Percentiles rank a stretch among this genome's conserved stretches.
Conservation (phyloP, 371 early-diverging fungal species). For the Saksenaea vasiformis region DNA sequence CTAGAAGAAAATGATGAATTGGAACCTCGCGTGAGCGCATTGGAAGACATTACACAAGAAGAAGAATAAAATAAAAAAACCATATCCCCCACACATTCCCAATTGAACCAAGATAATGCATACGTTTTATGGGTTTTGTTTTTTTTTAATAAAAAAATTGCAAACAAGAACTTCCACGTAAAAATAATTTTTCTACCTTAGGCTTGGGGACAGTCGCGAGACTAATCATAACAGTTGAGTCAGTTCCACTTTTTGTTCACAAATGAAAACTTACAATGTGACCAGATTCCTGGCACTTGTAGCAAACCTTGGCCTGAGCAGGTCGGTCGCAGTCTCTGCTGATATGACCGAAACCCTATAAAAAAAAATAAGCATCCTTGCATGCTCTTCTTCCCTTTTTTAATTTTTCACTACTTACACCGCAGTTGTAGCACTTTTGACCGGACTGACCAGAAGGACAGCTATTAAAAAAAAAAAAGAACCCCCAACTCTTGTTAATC, state of each 20-base stretch:
- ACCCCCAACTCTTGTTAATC: background rate
- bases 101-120: background rate
- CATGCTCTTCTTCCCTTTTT: background rate
- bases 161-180: background rate
- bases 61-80: background rate
- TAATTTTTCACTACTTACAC: slow-evolving; percentile 29
- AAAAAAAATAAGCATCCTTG: background rate
- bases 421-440: slow-evolving; percentile 74
- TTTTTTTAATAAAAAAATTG: background rate
- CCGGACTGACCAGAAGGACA: slow-evolving; percentile 44
- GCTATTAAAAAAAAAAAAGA: slow-evolving; percentile 6
- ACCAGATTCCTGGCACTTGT: slow-evolving; percentile 65
- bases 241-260: background rate
- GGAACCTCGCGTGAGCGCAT: slow-evolving; percentile 77
- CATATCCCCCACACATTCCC: background rate
- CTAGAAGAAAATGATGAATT: slow-evolving; percentile 89
- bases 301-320: slow-evolving; percentile 57
- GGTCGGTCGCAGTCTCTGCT: slow-evolving; percentile 51
- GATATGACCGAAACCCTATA: slow-evolving; percentile 46
- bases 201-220: slow-evolving; percentile 27
- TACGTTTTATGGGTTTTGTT: background rate
- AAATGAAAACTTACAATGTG: slow-evolving; percentile 40
- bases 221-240: slow-evolving; percentile 8
- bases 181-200: slow-evolving; percentile 6
- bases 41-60: slow-evolving; percentile 56